Conservation (phyloP, 805 yeast species). For the Candida ipomoeae region DNA sequence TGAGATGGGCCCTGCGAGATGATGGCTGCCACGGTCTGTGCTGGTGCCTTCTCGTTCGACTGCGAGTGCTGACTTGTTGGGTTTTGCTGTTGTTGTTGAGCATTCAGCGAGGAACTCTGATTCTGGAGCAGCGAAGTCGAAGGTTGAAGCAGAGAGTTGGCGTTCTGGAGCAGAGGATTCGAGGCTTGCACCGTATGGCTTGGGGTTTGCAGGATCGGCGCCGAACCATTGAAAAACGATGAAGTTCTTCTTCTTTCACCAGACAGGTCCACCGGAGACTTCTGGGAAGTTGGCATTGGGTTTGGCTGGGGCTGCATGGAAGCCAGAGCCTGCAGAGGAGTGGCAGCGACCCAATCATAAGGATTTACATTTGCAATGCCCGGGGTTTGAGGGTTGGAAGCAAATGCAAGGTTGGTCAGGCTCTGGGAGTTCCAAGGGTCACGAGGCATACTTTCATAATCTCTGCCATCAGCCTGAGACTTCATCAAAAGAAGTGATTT, state of each 20-base stretch:
- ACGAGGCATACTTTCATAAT: conserved; percentile 45
- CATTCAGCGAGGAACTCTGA: not conserved
- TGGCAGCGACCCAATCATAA: conserved; percentile 16
- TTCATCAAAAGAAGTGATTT: conserved; percentile 45
- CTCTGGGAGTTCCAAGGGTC: conserved; percentile 38
- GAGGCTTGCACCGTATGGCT: conserved; percentile 5
- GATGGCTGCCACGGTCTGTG: conserved; percentile 16
- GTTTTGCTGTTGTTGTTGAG: conserved; percentile 1
- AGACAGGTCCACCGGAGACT: conserved; percentile 4
- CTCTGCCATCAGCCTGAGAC: conserved; percentile 43
- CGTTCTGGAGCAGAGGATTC: conserved; percentile 1
- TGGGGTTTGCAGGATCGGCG: conserved; percentile 6
- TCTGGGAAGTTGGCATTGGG: not conserved
- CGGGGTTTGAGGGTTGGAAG: conserved; percentile 41
- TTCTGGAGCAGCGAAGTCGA: conserved; percentile 1
- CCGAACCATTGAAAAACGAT: conserved; percentile 42
- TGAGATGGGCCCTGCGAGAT: conserved; percentile 17
- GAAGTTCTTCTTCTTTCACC: conserved; percentile 48
- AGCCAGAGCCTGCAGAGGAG: conserved; percentile 6
- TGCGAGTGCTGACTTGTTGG: conserved; percentile 3
- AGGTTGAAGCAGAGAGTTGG: not conserved
- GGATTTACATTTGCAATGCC: conserved; percentile 15
- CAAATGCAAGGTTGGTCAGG: conserved; percentile 13
- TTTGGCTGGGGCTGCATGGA: conserved; percentile 3
- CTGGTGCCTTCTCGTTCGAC: not conserved